A percentile compares a stretch with the other conserved stretches of the same genome.
Evolutionary conservation across 768 basidiomycete species (phyloP).

Genomic region (Cubamyces sp.): DNA sequence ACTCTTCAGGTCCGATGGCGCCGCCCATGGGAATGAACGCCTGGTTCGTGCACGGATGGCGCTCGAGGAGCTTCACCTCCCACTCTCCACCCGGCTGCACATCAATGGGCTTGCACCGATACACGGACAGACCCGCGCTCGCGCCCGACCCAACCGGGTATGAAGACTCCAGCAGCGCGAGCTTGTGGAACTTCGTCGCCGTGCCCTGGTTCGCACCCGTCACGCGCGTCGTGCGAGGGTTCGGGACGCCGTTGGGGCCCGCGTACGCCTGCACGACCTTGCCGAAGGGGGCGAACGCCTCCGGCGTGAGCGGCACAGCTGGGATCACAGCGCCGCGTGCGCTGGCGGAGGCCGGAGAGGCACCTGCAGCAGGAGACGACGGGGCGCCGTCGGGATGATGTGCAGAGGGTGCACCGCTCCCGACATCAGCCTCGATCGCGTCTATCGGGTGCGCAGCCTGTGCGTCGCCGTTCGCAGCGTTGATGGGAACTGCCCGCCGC

Average conservation of each 20-base stretch:
- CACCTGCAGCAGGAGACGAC: neutral
- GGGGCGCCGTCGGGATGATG: neutral
- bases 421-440: constrained; percentile 15
- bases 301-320: constrained; percentile 74
- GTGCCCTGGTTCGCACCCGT: constrained; percentile 89
- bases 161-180: constrained; percentile 67
- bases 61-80: constrained; percentile 76
- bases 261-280: constrained; percentile 89
- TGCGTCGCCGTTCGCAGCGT: constrained; percentile 2
- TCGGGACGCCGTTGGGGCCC: constrained; percentile 60
- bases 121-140: constrained; percentile 78
- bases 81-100: constrained; percentile 51
- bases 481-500: constrained; percentile 41
- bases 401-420: constrained; percentile 16
- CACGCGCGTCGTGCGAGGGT: constrained; percentile 67
- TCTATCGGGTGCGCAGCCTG: constrained; percentile 13
- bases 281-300: constrained; percentile 88
- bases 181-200: constrained; percentile 91
- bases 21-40: constrained; percentile 93
- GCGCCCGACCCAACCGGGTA: constrained; percentile 65
- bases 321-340: constrained; percentile 41
- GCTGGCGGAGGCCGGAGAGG: neutral
- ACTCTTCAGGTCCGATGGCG: constrained; percentile 36
- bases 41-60: constrained; percentile 89
- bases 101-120: constrained; percentile 71